Percentiles rank a stretch among this genome's conserved stretches.
Conservation (phyloP, 148 eudicot genomes). For the Rhododendron ferrugineum region DNA sequence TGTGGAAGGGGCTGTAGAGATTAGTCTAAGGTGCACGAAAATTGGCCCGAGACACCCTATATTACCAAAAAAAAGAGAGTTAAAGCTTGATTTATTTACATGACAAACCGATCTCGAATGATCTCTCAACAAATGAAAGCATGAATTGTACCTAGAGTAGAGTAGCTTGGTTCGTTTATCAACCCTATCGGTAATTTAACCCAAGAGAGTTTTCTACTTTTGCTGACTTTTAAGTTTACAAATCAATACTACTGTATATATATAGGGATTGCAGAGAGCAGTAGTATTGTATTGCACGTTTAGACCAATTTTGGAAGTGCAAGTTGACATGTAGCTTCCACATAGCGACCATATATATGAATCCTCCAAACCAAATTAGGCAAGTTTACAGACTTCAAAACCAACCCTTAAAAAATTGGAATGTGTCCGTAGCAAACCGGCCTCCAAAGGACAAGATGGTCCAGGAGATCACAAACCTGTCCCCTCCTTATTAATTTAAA, state of each 20-base stretch:
- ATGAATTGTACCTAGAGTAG: not conserved
- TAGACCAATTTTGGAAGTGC: not conserved
- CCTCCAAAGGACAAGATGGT: constrained; percentile 11
- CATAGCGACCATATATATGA: not conserved
- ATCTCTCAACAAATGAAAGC: not conserved
- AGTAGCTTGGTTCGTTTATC: not conserved
- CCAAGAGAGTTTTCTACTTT: not conserved
- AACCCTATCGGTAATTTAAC: not conserved
- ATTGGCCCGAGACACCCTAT: too few species aligned
- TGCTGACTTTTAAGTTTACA: not conserved
- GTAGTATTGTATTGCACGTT: not conserved
- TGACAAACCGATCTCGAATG: not conserved
- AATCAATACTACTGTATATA: not conserved
- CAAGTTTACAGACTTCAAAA: constrained; percentile 1
- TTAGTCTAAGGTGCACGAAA: too few species aligned
- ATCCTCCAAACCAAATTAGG: constrained; percentile 10
- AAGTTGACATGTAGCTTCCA: not conserved
- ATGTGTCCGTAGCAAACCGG: not conserved
- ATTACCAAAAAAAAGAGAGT: too few species aligned
- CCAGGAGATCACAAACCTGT: constrained; percentile 12
- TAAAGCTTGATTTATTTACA: not conserved
- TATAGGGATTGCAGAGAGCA: not conserved
- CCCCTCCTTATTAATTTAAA: not conserved
- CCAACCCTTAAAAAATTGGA: not conserved
- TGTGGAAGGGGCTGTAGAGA: rapidly evolving